Conservation (phyloP, 768 basidiomycete genomes). For the Hysterangium stoloniferum region DNA sequence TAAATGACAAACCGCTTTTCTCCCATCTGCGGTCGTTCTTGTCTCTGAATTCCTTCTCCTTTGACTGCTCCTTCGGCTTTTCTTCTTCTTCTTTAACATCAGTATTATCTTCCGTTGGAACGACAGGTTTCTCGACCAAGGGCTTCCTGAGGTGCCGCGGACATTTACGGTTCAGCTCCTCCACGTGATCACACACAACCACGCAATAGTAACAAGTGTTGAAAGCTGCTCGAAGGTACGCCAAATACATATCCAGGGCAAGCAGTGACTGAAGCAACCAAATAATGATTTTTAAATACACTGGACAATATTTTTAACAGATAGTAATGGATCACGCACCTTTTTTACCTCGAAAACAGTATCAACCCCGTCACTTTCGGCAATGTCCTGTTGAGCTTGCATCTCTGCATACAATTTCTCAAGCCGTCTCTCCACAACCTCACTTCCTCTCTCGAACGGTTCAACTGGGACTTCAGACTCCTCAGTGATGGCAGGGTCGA, state of each 20-base stretch:
- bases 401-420: conserved; percentile 69
- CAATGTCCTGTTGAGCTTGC: conserved; percentile 37
- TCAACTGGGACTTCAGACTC: conserved; percentile 28
- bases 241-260: conserved; percentile 86
- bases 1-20: background rate
- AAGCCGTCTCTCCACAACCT: conserved; percentile 75
- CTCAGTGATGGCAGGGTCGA: conserved; percentile 24
- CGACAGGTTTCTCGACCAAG: conserved; percentile 39
- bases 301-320: background rate
- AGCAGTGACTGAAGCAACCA: conserved; percentile 50
- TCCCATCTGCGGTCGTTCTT: conserved; percentile 21
- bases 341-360: conserved; percentile 55
- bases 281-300: conserved; percentile 16
- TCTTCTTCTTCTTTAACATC: conserved; percentile 29
- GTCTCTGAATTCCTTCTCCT: conserved; percentile 31
- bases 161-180: conserved; percentile 94
- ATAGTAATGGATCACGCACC: conserved; percentile 36
- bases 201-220: conserved; percentile 98
- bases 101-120: conserved; percentile 44
- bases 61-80: conserved; percentile 19
- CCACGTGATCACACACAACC: conserved; percentile 84
- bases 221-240: conserved; percentile 87
- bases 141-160: conserved; percentile 84
- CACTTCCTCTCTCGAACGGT: conserved; percentile 58
- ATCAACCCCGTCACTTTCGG: conserved; percentile 56